Evolutionary conservation across 2,329 filamentous ascomycete species (phyloP).

Genomic region (Teratosphaeria pseudoeucalypti): DNA sequence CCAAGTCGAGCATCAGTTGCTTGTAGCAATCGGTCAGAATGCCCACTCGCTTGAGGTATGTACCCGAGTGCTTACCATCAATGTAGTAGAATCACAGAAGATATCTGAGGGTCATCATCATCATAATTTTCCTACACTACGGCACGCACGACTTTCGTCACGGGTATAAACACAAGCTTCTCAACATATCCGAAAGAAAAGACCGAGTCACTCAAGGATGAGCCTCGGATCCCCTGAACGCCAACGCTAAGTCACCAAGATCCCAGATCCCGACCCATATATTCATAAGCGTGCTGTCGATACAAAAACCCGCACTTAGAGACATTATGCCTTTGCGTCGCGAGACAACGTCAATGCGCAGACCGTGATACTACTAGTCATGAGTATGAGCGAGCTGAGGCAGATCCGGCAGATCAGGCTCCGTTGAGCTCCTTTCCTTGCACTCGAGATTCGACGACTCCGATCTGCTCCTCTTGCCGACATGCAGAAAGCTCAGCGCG

Average conservation of each 20-base stretch:
- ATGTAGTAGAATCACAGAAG: no score
- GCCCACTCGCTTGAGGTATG: no score
- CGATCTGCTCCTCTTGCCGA: conserved; percentile 16
- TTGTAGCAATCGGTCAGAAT: no score
- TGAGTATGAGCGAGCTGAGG: background rate
- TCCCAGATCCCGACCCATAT: background rate
- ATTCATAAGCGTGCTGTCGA: background rate
- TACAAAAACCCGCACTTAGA: background rate
- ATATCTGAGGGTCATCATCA: no score
- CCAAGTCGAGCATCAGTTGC: no score
- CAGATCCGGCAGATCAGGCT: background rate
- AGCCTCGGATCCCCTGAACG: background rate
- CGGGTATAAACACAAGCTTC: background rate
- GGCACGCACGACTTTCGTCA: background rate
- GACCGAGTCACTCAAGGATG: background rate
- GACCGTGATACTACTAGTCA: background rate
- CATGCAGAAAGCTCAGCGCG: conserved; percentile 22
- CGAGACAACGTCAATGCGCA: background rate
- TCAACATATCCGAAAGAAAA: background rate
- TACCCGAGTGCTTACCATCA: no score
- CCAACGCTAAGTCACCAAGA: background rate
- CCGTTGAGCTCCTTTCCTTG: conserved; percentile 11
- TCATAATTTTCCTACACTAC: background rate
- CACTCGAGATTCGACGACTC: conserved; percentile 14
- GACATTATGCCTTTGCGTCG: background rate